Conservation (phyloP, 83 land plant species). For the Picea mariana region DNA sequence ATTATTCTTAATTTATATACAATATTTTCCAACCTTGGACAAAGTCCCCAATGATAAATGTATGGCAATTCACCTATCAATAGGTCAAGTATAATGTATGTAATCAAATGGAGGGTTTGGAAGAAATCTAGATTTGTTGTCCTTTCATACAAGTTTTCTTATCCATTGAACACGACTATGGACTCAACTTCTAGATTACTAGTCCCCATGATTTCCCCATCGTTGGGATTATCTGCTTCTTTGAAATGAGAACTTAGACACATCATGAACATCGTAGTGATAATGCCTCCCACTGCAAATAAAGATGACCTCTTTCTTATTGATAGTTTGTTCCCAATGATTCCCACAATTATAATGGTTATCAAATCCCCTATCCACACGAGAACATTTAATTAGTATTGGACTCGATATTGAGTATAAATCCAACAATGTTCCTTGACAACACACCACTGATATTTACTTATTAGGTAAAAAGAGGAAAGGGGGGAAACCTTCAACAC, state of each 20-base stretch:
- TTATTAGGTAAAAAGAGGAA: background rate
- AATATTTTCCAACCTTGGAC: no score
- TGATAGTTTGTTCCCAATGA: constrained; percentile 33
- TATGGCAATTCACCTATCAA: no score
- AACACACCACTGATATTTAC: background rate
- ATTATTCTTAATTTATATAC: no score
- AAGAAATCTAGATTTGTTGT: no score
- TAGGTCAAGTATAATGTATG: no score
- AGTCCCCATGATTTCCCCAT: background rate
- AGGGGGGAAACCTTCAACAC: constrained; percentile 16
- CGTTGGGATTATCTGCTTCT: constrained; percentile 2
- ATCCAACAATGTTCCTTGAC: background rate
- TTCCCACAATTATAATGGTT: constrained; percentile 30
- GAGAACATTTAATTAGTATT: background rate
- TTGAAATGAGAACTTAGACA: constrained; percentile 31
- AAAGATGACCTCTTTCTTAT: constrained; percentile 31
- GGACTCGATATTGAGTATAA: no score
- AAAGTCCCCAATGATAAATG: no score
- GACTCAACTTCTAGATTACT: background rate
- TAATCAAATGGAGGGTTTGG: no score
- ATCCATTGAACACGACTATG: background rate
- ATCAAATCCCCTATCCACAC: constrained; percentile 31
- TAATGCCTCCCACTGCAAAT: constrained; percentile 28
- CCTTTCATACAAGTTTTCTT: background rate
- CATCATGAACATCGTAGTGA: constrained; percentile 24